Evolutionary conservation across 2,329 filamentous ascomycete species (phyloP).

Genomic region (Fusarium ramigenum): DNA sequence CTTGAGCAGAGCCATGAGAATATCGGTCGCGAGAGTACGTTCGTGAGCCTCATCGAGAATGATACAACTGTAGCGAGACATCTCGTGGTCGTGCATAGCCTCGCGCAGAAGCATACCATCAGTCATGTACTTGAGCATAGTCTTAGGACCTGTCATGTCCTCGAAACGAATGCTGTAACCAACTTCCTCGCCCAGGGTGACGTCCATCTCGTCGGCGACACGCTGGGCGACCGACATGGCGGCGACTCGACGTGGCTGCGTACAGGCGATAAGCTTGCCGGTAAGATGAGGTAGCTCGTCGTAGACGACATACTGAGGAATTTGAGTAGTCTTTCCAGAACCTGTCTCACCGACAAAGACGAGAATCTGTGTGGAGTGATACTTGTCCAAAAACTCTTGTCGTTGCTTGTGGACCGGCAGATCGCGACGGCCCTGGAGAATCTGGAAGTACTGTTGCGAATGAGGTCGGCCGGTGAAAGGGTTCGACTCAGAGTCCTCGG

Average conservation of each 20-base stretch:
- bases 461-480: conserved; percentile 84
- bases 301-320: conserved; percentile 97
- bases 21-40: conserved; percentile 94
- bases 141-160: conserved; percentile 88
- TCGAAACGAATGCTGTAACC: conserved; percentile 99
- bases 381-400: conserved; percentile 92
- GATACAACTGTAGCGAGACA: conserved; percentile 94
- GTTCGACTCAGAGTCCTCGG: conserved; percentile 84
- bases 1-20: conserved; percentile 96
- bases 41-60: conserved; percentile 99
- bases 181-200: conserved; percentile 90
- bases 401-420: conserved; percentile 93
- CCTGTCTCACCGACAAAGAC: conserved; percentile 99
- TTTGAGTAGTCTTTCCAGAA: conserved; percentile 99
- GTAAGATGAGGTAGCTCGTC: conserved; percentile 91
- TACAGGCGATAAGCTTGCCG: conserved; percentile 94
- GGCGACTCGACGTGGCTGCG: conserved; percentile 95
- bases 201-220: conserved; percentile 97
- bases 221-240: conserved; percentile 99
- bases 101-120: conserved; percentile 98
- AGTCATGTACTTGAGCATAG: conserved; percentile 99
- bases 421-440: conserved; percentile 83
- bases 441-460: conserved; percentile 87
- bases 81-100: conserved; percentile 93
- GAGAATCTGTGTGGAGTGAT: conserved; percentile 93